These are phyloP conservation scores for Xylaria digitata DNA, from an alignment of 2,329 filamentous ascomycete species.

Conservation along the genomic window DNA sequence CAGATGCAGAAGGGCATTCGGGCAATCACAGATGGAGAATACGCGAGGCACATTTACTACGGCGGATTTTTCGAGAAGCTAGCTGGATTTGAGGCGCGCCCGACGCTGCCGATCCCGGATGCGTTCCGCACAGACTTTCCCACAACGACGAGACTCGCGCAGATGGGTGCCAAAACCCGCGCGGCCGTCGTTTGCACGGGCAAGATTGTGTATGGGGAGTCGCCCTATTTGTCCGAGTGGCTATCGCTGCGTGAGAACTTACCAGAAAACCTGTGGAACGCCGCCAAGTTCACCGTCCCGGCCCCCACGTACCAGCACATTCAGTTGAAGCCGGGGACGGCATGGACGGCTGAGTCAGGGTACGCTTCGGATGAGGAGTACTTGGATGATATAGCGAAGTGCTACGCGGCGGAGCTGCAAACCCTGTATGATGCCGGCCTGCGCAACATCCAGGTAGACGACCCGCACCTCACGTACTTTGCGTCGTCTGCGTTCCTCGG, in stretches of 20 bases:
- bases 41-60: constrained; percentile 64
- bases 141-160: constrained; percentile 53
- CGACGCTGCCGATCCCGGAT: constrained; percentile 70
- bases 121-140: constrained; percentile 67
- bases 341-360: constrained; percentile 59
- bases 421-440: constrained; percentile 64
- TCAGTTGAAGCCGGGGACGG: constrained; percentile 64
- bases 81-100: constrained; percentile 60
- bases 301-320: constrained; percentile 74
- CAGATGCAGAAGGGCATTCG: constrained; percentile 73
- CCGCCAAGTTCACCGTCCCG: constrained; percentile 72
- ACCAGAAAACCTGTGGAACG: constrained; percentile 66
- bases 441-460: constrained; percentile 66
- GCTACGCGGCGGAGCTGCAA: constrained; percentile 63
- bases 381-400: constrained; percentile 64
- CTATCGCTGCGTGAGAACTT: constrained; percentile 56
- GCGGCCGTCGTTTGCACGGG: constrained; percentile 52
- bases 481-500: constrained; percentile 66
- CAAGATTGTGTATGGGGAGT: constrained; percentile 57
- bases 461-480: constrained; percentile 68
- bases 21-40: constrained; percentile 77
- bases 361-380: constrained; percentile 64
- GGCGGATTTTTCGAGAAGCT: constrained; percentile 62
- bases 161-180: constrained; percentile 50
- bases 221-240: constrained; percentile 50